These are phyloP conservation scores for Stagonosporopsis chrysanthemi DNA, from an alignment of 2,329 filamentous ascomycete genomes.

Conservation along the genomic window DNA sequence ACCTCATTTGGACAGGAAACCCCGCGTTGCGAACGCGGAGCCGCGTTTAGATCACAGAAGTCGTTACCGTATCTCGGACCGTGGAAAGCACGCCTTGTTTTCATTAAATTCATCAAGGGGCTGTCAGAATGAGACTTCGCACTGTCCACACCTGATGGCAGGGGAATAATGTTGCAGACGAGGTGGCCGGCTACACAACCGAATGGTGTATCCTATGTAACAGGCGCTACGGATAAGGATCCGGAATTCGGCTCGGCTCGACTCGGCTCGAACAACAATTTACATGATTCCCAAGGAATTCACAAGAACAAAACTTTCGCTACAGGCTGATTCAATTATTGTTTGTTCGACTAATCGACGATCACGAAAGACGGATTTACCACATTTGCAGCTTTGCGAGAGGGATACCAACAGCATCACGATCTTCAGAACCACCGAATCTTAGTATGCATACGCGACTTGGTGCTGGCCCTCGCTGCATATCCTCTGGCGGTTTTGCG, in stretches of 20 bases:
- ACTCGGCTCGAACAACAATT: too few species aligned
- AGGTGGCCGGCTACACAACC: not conserved
- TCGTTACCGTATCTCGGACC: not conserved
- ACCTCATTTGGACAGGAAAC: constrained; percentile 15
- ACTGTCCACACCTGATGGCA: not conserved
- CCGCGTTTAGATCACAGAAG: constrained; percentile 16
- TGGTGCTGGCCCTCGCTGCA: not conserved
- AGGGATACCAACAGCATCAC: not conserved
- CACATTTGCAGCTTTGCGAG: too few species aligned
- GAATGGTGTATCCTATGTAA: not conserved
- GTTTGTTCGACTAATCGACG: too few species aligned
- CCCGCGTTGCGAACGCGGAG: constrained; percentile 15
- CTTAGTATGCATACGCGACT: not conserved
- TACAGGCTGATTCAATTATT: too few species aligned
- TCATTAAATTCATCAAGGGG: not conserved
- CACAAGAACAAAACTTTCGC: too few species aligned
- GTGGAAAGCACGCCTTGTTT: not conserved
- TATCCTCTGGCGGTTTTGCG: not conserved
- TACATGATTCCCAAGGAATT: not conserved
- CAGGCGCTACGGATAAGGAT: constrained; percentile 4
- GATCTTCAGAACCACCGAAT: not conserved
- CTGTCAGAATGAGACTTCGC: not conserved
- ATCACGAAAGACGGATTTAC: too few species aligned
- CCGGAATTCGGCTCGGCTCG: not conserved
- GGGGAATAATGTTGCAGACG: not conserved